Conservation (phyloP, 225 moss, liverwort and hornwort species). For the Straminergon stramineum region DNA sequence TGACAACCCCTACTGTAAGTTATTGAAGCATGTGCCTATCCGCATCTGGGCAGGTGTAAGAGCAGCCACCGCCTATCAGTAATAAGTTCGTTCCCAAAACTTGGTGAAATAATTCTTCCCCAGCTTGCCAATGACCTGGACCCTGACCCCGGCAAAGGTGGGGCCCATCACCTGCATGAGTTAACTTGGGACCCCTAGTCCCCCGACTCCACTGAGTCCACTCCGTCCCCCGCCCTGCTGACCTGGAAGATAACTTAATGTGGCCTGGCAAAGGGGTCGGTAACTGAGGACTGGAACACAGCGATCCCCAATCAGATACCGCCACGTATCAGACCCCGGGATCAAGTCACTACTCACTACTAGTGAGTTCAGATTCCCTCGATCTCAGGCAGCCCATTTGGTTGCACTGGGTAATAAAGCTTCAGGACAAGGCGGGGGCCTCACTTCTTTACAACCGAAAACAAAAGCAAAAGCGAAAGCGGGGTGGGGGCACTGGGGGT, state of each 20-base stretch:
- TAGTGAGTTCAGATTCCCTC: background rate
- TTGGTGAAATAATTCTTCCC: background rate
- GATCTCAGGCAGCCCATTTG: background rate
- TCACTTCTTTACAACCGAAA: background rate
- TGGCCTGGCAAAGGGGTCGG: background rate
- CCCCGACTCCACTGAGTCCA: too few relatives aligned
- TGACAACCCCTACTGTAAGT: too few relatives aligned
- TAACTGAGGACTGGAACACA: background rate
- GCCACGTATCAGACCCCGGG: background rate
- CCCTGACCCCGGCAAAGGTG: background rate
- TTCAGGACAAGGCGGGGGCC: background rate
- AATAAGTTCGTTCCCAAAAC: background rate
- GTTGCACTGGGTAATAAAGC: too few relatives aligned
- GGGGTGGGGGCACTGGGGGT: too few relatives aligned
- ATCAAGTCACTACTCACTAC: background rate
- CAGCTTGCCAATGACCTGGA: background rate
- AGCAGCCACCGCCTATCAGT: background rate
- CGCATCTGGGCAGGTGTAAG: background rate
- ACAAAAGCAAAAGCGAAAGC: too few relatives aligned
- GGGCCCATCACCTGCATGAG: background rate
- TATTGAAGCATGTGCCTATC: background rate
- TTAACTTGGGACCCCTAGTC: background rate
- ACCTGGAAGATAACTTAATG: constrained; percentile 4
- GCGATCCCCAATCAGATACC: background rate
- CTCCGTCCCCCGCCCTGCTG: background rate